phyloP scores from a whole-genome alignment of 495 filamentous ascomycete genomes.

The Penicillium daleae region DNA sequence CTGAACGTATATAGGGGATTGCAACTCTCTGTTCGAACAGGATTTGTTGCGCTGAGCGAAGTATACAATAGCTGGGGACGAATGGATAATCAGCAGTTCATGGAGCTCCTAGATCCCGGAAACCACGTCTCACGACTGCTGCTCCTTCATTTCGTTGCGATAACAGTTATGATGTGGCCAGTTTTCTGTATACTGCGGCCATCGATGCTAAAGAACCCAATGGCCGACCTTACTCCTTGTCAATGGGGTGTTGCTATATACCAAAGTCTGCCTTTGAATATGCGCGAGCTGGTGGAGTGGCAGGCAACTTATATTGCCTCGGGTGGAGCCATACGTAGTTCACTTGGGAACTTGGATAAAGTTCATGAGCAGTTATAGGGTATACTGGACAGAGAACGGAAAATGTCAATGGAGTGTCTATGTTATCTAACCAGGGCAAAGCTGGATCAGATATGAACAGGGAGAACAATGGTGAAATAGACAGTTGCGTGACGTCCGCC shows the following conservation, averaged over 20 bases:
- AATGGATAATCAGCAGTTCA: neutral
- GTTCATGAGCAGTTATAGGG: neutral
- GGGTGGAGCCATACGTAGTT: neutral
- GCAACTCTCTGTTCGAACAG: neutral
- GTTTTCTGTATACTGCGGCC: neutral
- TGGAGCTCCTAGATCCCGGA: neutral
- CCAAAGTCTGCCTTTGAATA: neutral
- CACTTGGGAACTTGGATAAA: neutral
- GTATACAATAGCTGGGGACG: neutral
- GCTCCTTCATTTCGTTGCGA: neutral
- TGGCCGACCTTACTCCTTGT: neutral
- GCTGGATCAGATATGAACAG: neutral
- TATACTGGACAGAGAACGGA: neutral
- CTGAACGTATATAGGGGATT: neutral
- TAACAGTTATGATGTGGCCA: neutral
- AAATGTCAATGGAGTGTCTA: neutral
- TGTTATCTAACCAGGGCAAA: neutral
- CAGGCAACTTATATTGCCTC: neutral
- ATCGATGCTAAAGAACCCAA: neutral
- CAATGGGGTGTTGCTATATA: neutral
- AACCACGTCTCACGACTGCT: neutral
- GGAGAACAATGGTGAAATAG: neutral
- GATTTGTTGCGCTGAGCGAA: neutral
- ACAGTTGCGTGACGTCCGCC: neutral
- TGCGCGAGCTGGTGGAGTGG: neutral